phyloP scores from a whole-genome alignment of 2,329 filamentous ascomycete species.

The Botryosphaeria dothidea region DNA sequence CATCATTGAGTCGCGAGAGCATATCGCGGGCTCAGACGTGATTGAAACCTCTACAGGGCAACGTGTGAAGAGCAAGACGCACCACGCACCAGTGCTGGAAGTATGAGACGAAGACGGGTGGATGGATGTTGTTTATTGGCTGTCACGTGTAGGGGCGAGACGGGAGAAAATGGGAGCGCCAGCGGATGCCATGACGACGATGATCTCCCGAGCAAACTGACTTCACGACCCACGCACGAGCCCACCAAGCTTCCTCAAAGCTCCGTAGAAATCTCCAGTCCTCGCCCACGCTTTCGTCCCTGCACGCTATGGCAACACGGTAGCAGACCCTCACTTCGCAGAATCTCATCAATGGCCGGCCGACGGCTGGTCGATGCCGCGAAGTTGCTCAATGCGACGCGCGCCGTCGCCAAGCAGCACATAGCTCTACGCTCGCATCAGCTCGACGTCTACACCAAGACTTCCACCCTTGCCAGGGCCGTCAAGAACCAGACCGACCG shows the following conservation, averaged over 20 bases:
- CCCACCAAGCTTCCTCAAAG: not conserved
- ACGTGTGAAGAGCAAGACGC: not conserved
- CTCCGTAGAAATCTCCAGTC: not conserved
- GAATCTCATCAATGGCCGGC: slow-evolving; percentile 47
- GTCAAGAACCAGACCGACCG: slow-evolving; percentile 63
- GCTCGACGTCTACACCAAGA: slow-evolving; percentile 63
- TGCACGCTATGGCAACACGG: slow-evolving; percentile 18
- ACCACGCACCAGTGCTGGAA: not conserved
- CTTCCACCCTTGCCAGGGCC: slow-evolving; percentile 64
- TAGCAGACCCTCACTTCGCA: slow-evolving; percentile 22
- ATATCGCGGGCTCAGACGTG: not conserved
- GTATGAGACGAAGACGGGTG: not conserved
- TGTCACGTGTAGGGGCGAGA: slow-evolving; percentile 16
- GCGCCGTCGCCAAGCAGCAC: slow-evolving; percentile 54
- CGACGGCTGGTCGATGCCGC: slow-evolving; percentile 54
- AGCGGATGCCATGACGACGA: slow-evolving; percentile 6
- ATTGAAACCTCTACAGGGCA: too few species aligned
- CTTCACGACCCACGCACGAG: slow-evolving; percentile 9
- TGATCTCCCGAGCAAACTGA: slow-evolving; percentile 9
- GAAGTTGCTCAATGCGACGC: slow-evolving; percentile 51
- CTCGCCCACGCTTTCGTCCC: not conserved
- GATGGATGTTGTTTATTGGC: slow-evolving; percentile 14
- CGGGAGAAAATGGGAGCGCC: not conserved
- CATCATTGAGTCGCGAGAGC: not conserved
- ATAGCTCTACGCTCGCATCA: slow-evolving; percentile 60